Conservation (phyloP, 2,329 filamentous ascomycete genomes). For the Tolypocladium amazonense region DNA sequence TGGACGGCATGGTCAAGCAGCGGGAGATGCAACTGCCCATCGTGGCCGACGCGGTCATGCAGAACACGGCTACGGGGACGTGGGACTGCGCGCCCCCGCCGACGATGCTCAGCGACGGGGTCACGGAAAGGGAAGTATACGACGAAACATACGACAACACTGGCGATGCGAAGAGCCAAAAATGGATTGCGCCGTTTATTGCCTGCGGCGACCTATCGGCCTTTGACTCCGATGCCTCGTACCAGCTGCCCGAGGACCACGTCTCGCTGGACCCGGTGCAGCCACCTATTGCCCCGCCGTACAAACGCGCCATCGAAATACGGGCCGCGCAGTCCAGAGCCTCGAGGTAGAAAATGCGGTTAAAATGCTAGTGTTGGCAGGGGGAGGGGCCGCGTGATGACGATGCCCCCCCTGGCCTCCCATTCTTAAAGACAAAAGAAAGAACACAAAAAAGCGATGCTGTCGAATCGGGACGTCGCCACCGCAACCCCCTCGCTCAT, state of each 20-base stretch:
- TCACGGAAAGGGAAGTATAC: conserved; percentile 41
- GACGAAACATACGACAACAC: conserved; percentile 23
- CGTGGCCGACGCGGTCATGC: conserved; percentile 30
- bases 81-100: conserved; percentile 26
- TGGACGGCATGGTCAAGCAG: conserved; percentile 39
- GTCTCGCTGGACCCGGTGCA: conserved; percentile 86
- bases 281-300: conserved; percentile 90
- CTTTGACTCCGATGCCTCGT: conserved; percentile 93
- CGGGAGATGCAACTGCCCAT: conserved; percentile 28
- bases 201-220: conserved; percentile 94
- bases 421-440: not conserved
- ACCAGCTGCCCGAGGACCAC: conserved; percentile 76
- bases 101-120: conserved; percentile 15
- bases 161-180: conserved; percentile 25
- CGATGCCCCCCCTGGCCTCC: not conserved
- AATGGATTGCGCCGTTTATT: conserved; percentile 92
- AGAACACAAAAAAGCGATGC: not conserved
- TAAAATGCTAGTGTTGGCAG: not conserved
- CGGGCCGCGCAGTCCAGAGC: conserved; percentile 23
- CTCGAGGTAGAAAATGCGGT: conserved; percentile 1
- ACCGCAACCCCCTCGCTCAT: not conserved
- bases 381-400: not conserved
- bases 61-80: conserved; percentile 31
- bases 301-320: conserved; percentile 81
- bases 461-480: not conserved